Evolutionary conservation across 2,329 filamentous ascomycete species (phyloP).

Genomic region (Ilyonectria sp.): DNA sequence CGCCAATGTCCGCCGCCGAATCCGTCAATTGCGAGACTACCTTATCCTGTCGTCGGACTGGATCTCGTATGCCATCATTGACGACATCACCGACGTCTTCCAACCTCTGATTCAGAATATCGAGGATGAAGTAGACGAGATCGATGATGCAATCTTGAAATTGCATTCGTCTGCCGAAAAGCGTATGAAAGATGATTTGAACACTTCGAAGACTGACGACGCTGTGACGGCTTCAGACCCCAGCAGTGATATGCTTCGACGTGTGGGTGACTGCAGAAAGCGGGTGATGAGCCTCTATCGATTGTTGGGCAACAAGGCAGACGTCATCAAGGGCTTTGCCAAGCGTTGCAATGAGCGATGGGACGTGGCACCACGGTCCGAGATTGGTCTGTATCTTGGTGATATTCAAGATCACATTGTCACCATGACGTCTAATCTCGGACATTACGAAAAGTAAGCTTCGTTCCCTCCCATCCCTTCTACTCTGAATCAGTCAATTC

Average conservation of each 20-base stretch:
- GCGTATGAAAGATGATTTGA: constrained; percentile 54
- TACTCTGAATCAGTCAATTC: constrained; percentile 1
- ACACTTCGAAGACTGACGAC: constrained; percentile 65
- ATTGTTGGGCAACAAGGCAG: constrained; percentile 94
- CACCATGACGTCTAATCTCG: constrained; percentile 97
- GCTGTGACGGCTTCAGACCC: constrained; percentile 61
- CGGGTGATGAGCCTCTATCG: constrained; percentile 97
- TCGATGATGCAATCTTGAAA: constrained; percentile 90
- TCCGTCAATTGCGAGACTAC: constrained; percentile 95
- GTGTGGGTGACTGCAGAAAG: constrained; percentile 94
- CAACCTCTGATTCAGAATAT: constrained; percentile 92
- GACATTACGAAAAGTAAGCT: constrained; percentile 93
- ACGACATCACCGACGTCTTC: constrained; percentile 98
- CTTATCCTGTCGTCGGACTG: constrained; percentile 94
- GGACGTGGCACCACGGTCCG: constrained; percentile 93
- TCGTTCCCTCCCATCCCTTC: not conserved
- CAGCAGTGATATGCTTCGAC: constrained; percentile 87
- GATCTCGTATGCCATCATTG: constrained; percentile 98
- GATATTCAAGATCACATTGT: constrained; percentile 99
- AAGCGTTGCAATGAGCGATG: constrained; percentile 98
- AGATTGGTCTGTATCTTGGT: constrained; percentile 97
- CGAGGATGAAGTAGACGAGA: constrained; percentile 96
- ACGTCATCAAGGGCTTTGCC: constrained; percentile 99
- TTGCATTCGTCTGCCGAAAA: constrained; percentile 77
- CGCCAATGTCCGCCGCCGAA: constrained; percentile 93